Evolutionary conservation across 371 early-diverging fungal genomes (phyloP).

Genomic region (Mycotypha africana): DNA sequence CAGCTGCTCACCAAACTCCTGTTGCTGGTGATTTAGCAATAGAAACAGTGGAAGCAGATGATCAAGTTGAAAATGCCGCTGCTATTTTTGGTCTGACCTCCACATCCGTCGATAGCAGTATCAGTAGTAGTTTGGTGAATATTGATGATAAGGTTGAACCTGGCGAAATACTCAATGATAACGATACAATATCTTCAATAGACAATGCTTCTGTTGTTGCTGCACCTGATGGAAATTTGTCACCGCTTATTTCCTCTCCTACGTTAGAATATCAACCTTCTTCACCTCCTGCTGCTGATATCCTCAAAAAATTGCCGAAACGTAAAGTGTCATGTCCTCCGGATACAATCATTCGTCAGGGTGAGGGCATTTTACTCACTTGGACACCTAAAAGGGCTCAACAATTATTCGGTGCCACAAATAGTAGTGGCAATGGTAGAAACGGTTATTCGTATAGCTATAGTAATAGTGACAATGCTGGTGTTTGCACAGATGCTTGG

Average conservation of each 20-base stretch:
- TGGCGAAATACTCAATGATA: neutral
- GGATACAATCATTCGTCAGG: slow-evolving; percentile 33
- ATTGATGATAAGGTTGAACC: neutral
- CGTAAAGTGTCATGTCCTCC: slow-evolving; percentile 18
- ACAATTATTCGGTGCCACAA: slow-evolving; percentile 20
- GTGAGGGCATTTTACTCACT: slow-evolving; percentile 28
- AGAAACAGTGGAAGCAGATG: slow-evolving; percentile 8
- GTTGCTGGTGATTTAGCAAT: no score
- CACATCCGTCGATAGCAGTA: no score
- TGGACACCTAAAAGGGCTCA: slow-evolving; percentile 23
- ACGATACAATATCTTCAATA: neutral
- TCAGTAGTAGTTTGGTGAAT: no score
- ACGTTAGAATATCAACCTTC: no score
- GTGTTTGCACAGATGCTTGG: slow-evolving; percentile 22
- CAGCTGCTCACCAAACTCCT: neutral
- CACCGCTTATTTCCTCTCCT: neutral
- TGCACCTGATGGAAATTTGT: slow-evolving; percentile 2
- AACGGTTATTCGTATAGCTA: neutral
- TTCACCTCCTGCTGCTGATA: no score
- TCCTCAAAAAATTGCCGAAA: no score
- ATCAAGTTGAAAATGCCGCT: slow-evolving; percentile 13
- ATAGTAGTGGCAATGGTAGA: no score
- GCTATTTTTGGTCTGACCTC: neutral
- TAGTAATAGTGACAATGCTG: slow-evolving; percentile 1
- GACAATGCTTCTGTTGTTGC: slow-evolving; percentile 3